Evolutionary conservation across 23 red algal genomes (phyloP), one percentile per base, ranked within the genome.

Genomic region (Gracilaria gracilis): DNA sequence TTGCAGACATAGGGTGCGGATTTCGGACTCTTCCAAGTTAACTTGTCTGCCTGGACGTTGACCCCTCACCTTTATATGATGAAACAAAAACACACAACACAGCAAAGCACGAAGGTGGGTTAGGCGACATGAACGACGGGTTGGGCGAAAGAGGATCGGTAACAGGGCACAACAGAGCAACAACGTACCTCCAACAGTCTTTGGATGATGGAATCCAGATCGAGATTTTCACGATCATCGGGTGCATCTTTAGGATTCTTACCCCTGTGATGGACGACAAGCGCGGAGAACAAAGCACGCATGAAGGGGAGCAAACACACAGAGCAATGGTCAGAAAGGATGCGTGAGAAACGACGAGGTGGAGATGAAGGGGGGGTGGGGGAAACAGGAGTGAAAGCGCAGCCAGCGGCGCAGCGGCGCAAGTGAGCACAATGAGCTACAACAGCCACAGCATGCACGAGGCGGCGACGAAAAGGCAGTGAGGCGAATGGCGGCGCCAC

Each of bases 131-230:
- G 49, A 19, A 27, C 61, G 33, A 2, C 25, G 0, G 21, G 23
- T 74, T 23, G 48, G n/a, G 16, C 32, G 29, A 46, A 46, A 58
- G 57, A 21, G 31, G 49, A 29, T 20, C 17, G 59, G 7, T 3
- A 51, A 35, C 23, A 12, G 19, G 4, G 39, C 12, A 49, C 25
- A 84, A 12, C 19, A 40, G 28, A 44, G 21, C 33, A 28, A 17
- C 0, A 75, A 84, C 93, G 37, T 79, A 98, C 91, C 80, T 98
- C 97, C 4, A 98, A 77, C 34, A 98, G 87, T 42, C 94, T 88
- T 73, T 84, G 90, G 54, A 98, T 95, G 57, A 98, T 95, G 14
- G 77, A 86, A 84, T 98, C 97, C 2, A 96, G 85, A 90, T 98
- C 91, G 51, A 95, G 81, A 54, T 42, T 57, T 39, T 80, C 90